Evolutionary conservation across 2,329 filamentous ascomycete species (phyloP).

Genomic region (Ascochyta clinopodiicola): DNA sequence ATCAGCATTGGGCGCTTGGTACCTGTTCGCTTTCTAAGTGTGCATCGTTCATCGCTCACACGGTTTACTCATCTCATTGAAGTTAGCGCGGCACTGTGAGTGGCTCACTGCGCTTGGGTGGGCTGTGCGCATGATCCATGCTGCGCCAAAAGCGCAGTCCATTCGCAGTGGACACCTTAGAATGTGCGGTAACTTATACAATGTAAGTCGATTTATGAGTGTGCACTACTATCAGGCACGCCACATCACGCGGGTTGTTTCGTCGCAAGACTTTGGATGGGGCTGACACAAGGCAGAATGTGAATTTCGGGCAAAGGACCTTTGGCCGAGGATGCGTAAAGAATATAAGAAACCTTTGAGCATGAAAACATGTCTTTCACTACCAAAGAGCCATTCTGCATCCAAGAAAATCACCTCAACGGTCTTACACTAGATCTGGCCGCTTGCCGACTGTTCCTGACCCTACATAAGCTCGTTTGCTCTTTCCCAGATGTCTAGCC

Average conservation of each 20-base stretch:
- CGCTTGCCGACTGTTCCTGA: constrained; percentile 10
- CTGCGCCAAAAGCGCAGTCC: too few species aligned
- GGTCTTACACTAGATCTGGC: not conserved
- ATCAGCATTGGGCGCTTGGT: not conserved
- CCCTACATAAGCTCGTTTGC: constrained; percentile 12
- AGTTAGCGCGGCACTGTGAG: too few species aligned
- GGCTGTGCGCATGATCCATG: too few species aligned
- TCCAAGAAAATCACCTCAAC: not conserved
- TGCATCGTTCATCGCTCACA: too few species aligned
- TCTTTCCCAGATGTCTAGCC: not conserved
- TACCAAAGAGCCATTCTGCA: not conserved
- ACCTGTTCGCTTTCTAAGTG: not conserved
- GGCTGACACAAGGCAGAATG: too few species aligned
- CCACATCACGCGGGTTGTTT: too few species aligned
- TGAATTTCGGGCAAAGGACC: not conserved
- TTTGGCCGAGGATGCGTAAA: not conserved
- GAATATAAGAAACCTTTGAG: not conserved
- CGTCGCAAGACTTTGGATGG: not conserved
- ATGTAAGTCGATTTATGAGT: too few species aligned
- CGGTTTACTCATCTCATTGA: too few species aligned
- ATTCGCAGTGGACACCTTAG: too few species aligned
- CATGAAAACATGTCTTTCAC: not conserved
- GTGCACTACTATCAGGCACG: too few species aligned
- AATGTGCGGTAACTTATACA: too few species aligned
- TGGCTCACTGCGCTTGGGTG: too few species aligned